These are phyloP conservation scores for Zostera marina DNA, from an alignment of 116 monocot species.

Conservation along the genomic window DNA sequence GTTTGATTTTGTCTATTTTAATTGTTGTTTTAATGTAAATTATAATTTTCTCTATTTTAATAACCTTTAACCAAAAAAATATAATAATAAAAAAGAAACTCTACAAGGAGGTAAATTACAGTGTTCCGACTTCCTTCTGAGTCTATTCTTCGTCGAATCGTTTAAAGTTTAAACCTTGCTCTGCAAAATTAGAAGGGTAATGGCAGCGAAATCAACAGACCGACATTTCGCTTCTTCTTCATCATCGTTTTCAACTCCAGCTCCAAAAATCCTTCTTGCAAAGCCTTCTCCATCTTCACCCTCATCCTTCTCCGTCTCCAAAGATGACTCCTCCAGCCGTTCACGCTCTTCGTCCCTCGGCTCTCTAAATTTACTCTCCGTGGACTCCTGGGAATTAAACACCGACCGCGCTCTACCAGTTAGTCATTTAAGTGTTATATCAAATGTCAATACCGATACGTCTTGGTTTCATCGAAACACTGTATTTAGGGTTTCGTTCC, in stretches of 20 bases:
- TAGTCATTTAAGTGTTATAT: background rate
- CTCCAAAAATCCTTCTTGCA: slow-evolving; percentile 8
- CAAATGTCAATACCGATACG: no score
- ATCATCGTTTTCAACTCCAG: slow-evolving; percentile 1
- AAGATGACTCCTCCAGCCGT: slow-evolving; percentile 23
- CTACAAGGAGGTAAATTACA: background rate
- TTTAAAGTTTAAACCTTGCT: background rate
- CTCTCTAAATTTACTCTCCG: slow-evolving; percentile 43
- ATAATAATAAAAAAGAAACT: no score
- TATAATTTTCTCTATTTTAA: no score
- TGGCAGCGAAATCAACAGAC: slow-evolving; percentile 1
- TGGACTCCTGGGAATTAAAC: slow-evolving; percentile 64
- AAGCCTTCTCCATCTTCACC: background rate
- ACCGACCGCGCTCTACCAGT: slow-evolving; percentile 57
- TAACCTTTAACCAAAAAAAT: no score
- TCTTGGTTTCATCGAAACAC: no score
- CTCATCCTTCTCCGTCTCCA: slow-evolving; percentile 4
- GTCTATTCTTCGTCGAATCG: background rate
- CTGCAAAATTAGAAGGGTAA: background rate
- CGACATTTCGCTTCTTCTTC: background rate
- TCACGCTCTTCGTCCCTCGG: slow-evolving; percentile 35
- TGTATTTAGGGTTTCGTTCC: background rate
- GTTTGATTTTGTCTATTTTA: no score
- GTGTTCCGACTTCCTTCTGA: background rate
- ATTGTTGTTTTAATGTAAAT: no score